phyloP scores from a whole-genome alignment of 1,284 basidiomycete species.

The Ustilago hordei region DNA sequence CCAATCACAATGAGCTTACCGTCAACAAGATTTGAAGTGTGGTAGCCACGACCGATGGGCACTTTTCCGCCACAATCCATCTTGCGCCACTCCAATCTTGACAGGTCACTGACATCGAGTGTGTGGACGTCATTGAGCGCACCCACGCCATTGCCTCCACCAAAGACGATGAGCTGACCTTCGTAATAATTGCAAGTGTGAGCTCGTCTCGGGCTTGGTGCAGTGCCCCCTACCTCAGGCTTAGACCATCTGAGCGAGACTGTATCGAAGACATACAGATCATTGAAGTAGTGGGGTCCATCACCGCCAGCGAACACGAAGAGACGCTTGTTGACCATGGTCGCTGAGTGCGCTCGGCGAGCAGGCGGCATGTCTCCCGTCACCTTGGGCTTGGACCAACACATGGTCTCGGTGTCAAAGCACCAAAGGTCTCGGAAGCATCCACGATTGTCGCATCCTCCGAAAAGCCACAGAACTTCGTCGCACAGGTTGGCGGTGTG shows the following conservation, averaged over 20 bases:
- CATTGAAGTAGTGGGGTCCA: constrained; percentile 75
- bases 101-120: constrained; percentile 77
- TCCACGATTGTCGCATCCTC: constrained; percentile 84
- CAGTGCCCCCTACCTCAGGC: constrained; percentile 54
- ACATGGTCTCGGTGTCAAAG: constrained; percentile 90
- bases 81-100: constrained; percentile 76
- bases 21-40: constrained; percentile 86
- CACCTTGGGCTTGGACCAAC: constrained; percentile 76
- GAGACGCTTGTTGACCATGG: constrained; percentile 81
- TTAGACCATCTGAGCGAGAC: constrained; percentile 55
- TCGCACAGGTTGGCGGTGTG: constrained; percentile 87
- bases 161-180: constrained; percentile 85
- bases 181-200: constrained; percentile 84
- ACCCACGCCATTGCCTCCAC: constrained; percentile 87
- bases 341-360: constrained; percentile 87
- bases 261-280: constrained; percentile 86
- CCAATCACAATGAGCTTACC: constrained; percentile 85
- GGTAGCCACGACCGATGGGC: constrained; percentile 81
- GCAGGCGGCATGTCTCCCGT: constrained; percentile 71
- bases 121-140: constrained; percentile 92
- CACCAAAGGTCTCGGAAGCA: constrained; percentile 83
- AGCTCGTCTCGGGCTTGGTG: constrained; percentile 80
- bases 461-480: constrained; percentile 84
- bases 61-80: constrained; percentile 61
- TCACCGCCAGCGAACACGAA: constrained; percentile 89